phyloP scores from a whole-genome alignment of 306 rosid genomes.

The Cercis canadensis region DNA sequence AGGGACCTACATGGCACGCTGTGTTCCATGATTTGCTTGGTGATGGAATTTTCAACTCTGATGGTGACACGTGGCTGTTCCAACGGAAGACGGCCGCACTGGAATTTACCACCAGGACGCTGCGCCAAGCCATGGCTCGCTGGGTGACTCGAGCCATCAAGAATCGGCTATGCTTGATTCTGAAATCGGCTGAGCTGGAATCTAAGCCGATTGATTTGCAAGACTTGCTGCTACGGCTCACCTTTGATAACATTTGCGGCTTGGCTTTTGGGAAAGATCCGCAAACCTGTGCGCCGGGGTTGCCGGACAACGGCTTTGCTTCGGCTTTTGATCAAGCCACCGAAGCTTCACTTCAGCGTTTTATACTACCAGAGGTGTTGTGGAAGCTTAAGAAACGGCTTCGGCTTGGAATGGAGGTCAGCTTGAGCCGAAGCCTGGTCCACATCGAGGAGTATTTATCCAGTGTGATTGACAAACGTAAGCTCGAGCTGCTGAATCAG shows the following conservation, averaged over 20 bases:
- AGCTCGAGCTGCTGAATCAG: conserved; percentile 72
- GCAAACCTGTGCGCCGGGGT: conserved; percentile 61
- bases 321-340: conserved; percentile 87
- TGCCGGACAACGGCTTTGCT: conserved; percentile 70
- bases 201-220: conserved; percentile 70
- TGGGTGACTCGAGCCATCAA: conserved; percentile 94
- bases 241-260: conserved; percentile 91
- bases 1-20: conserved; percentile 94
- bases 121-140: conserved; percentile 95
- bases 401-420: conserved; percentile 86
- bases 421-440: conserved; percentile 77
- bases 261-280: conserved; percentile 88
- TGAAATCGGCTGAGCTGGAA: conserved; percentile 51
- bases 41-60: conserved; percentile 87
- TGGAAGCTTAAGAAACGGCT: conserved; percentile 91
- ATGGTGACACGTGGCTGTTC: conserved; percentile 93
- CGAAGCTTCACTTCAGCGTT: conserved; percentile 82
- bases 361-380: conserved; percentile 71
- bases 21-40: conserved; percentile 92
- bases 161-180: conserved; percentile 68
- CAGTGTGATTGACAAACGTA: conserved; percentile 72
- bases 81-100: conserved; percentile 91
- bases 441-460: conserved; percentile 78
- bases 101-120: conserved; percentile 84
- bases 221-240: conserved; percentile 78